These are phyloP conservation scores for Cucumis variabilis DNA, from an alignment of 331 rosid species.

Conservation along the genomic window DNA sequence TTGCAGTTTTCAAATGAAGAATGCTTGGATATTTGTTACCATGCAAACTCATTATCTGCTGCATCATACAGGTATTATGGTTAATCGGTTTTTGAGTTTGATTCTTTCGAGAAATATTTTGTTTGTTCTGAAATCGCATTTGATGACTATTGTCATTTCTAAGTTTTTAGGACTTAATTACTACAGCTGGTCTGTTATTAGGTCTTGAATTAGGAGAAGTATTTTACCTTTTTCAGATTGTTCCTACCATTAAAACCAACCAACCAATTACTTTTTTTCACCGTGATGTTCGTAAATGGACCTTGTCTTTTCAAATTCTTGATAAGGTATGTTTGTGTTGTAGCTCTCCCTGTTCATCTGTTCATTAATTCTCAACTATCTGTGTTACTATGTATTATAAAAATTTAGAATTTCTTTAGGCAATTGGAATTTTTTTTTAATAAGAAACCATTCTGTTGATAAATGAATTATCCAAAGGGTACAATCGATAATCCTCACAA, in stretches of 20 bases:
- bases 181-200: neutral
- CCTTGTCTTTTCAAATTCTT: neutral
- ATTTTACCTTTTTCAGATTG: neutral
- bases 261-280: too few species aligned
- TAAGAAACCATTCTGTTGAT: too few species aligned
- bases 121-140: neutral
- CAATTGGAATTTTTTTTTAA: neutral
- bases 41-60: neutral
- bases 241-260: too few species aligned
- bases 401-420: neutral
- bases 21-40: neutral
- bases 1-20: constrained; percentile 24
- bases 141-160: neutral
- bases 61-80: neutral
- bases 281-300: neutral
- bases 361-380: neutral
- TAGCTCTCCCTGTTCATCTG: neutral
- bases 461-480: too few species aligned
- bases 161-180: neutral
- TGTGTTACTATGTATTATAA: neutral
- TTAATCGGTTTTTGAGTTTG: neutral
- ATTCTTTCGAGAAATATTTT: neutral
- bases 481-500: too few species aligned
- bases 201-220: neutral
- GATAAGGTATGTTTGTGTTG: neutral